These are phyloP conservation scores for Vitis hybrid DNA, from an alignment of 177 flowering plant genomes.

Conservation along the genomic window DNA sequence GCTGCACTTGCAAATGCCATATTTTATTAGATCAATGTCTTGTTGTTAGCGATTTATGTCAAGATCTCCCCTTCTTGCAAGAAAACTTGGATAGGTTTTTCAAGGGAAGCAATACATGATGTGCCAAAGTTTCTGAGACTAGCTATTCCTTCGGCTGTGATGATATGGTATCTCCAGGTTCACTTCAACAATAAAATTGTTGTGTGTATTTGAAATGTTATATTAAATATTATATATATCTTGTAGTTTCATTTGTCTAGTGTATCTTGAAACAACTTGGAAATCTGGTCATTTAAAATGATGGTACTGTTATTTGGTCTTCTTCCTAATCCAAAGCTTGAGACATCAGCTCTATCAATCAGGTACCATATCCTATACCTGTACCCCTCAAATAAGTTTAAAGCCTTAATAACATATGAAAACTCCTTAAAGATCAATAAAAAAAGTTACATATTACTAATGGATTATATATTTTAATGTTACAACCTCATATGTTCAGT, in stretches of 20 bases:
- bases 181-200: too few relatives aligned
- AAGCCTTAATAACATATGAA: background rate
- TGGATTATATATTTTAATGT: too few relatives aligned
- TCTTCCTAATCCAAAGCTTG: constrained; percentile 22
- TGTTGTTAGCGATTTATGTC: constrained; percentile 10
- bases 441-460: too few relatives aligned
- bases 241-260: background rate
- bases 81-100: constrained; percentile 1
- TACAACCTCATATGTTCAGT: too few relatives aligned
- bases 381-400: background rate
- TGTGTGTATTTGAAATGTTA: background rate
- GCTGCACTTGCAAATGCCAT: constrained; percentile 17
- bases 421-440: background rate
- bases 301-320: constrained; percentile 22
- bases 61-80: constrained; percentile 10
- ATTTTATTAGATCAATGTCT: constrained; percentile 19
- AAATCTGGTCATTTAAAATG: constrained; percentile 26
- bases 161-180: constrained; percentile 15
- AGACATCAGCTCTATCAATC: constrained; percentile 24
- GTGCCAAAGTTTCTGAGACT: constrained; percentile 11
- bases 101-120: constrained; percentile 2
- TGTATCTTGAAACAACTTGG: constrained; percentile 12
- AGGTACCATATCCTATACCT: constrained; percentile 1
- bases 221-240: too few relatives aligned
- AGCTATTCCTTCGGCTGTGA: constrained; percentile 16